Evolutionary conservation across 345 rosid species (phyloP), one percentile per base, ranked within the genome.

Genomic region (Eucalyptus camaldulensis): DNA sequence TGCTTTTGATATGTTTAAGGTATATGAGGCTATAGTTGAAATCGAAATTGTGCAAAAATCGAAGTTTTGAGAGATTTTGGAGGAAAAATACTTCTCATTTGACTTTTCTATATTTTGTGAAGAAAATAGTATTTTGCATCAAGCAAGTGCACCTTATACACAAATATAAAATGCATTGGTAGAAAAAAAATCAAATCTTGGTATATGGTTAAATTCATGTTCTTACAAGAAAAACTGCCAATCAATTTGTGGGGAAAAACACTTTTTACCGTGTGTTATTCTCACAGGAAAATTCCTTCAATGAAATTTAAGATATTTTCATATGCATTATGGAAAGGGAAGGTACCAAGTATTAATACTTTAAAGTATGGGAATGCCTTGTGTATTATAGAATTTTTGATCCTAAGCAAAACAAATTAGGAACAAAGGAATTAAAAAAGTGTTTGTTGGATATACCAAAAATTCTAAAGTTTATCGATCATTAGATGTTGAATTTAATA

Each of bases 181-280:
- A 5, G 7, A 33, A 31, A 6, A 8, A 19, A 17, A 8, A 69
- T 69, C 1, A 0, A 33, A 8, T 17, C 21, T 69, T 33, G 80
- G 12, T 69, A 16, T 5, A 33, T 33, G 44, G 21, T 65, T 65
- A n/a, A 65, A 65, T 65, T 17, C 11, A 8, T n/a, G 40, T 14
- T n/a, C 76, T n/a, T 14, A 65, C 3, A 65, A 65, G 40, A 13
- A n/a, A 62, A 65, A 14, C 9, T 65, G 3, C 40, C 76, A 7
- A 65, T 65, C 37, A 65, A 65, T n/a, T 65, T n/a, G 3, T 65
- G 8, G 10, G 8, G 21, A 4, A 14, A 65, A 65, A 21, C 21
- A n/a, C 40, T 65, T n/a, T 33, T 65, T n/a, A n/a, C 5, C 0
- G 0, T 1, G 15, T n/a, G 11, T n/a, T n/a, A 65, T 65, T 33